These are phyloP conservation scores for Sporothrix euskadiensis DNA, from an alignment of 2,329 filamentous ascomycete genomes.

Conservation along the genomic window DNA sequence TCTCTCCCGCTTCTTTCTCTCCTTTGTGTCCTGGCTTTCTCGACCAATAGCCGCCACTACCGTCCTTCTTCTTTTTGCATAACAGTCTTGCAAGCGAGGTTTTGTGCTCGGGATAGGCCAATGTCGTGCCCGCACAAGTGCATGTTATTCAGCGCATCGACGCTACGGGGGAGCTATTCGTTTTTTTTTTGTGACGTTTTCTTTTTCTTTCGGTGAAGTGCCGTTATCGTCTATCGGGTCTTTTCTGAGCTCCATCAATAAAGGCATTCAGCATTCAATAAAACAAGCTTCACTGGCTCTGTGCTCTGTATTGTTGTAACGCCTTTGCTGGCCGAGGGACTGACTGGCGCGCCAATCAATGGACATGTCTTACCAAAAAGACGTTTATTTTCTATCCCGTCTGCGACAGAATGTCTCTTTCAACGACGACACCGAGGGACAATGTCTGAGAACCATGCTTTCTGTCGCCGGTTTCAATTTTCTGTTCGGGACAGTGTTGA, in stretches of 20 bases:
- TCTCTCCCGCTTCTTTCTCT: background rate
- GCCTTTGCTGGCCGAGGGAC: background rate
- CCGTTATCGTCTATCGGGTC: background rate
- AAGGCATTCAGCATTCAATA: background rate
- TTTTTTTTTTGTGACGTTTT: background rate
- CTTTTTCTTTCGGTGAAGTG: background rate
- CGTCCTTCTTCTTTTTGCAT: slow-evolving; percentile 10
- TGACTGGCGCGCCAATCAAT: slow-evolving; percentile 7
- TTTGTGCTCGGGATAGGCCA: background rate
- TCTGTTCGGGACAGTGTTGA: background rate
- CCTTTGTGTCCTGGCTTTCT: background rate
- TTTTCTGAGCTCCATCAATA: background rate
- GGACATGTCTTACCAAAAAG: background rate
- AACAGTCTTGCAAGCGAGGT: background rate
- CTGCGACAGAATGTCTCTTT: background rate
- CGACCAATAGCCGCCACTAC: background rate
- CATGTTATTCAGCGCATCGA: slow-evolving; percentile 20
- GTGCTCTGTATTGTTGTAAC: background rate
- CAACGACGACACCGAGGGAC: background rate
- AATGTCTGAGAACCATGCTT: slow-evolving; percentile 18
- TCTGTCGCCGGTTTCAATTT: background rate
- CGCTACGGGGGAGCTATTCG: background rate
- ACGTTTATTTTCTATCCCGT: background rate
- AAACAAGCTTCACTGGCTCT: background rate
- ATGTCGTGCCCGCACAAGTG: background rate